Evolutionary conservation across 305 asterid genomes (phyloP), one percentile per base, ranked within the genome.

Genomic region (Fraxinus dipetala): DNA sequence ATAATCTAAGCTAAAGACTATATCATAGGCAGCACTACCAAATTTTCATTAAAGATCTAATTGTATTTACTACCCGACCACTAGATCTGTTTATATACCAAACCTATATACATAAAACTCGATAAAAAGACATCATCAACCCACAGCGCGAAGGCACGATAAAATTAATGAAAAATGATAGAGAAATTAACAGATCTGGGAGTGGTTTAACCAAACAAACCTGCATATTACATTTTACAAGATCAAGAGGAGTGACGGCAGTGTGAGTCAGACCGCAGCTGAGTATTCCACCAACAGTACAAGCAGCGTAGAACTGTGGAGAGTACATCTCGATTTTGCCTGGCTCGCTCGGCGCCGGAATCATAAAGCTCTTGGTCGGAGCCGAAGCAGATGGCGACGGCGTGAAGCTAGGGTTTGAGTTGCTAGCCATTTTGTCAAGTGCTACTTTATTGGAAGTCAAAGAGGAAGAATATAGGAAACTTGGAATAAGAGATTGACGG

Each of bases 201-300:
- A 14, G 10, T 5, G 11, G 18, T 28, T 67, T 67, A 16, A 8
- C 4, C 31, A 59, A 22, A 59, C 70, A 8, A 67, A 94, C 98
- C 97, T 94, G 98, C 98, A 94, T 94, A 88, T 94, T 94, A 88
- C 98, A 94, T 83, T 94, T 94, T 94, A 94, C 98, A 70, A 94
- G 97, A 86, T 94, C 98, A 45, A 94, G 98, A 84, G 98, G 98
- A 81, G 97, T 94, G 86, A 94, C 98, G 67, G 98, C 77, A 97
- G 85, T 94, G 85, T 94, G 98, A 51, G 98, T 94, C 54, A 94
- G 95, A 79, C 98, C 98, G 85, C 98, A 94, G 88, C 98, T 94
- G 84, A 94, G 91, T 22, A 94, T 91, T 77, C 98, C 98, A 82
- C 98, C 98, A 79, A 45, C 89, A 0, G 98, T 93, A 81, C 98